Evolutionary conservation across 2,329 filamentous ascomycete species (phyloP), one percentile per base, ranked within the genome.

Genomic region (Metarhizium humberi): DNA sequence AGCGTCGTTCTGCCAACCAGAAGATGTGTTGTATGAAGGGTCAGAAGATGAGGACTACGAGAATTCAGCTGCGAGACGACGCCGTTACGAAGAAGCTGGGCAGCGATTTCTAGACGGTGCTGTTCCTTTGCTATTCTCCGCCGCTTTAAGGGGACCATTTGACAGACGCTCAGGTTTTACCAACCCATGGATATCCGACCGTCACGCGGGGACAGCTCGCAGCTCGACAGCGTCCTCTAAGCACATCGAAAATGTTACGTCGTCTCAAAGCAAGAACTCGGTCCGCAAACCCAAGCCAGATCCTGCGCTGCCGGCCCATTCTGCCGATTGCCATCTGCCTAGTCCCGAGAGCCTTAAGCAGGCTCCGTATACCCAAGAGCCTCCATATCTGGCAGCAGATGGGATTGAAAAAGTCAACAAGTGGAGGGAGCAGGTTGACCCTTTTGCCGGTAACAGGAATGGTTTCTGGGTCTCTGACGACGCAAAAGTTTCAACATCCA

Each of bases 81-180:
- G 72, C 25, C 76, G 81, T 57, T 82, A 85, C 56, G 84, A 88
- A 65, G 68, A 73, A 0, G 78, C 85, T 13, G 86, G 81, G 1
- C 69, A 75, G 36, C 74, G 76, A 38, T 88, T 79, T 61, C 69
- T 88, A 42, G 69, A 74, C 6, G 86, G 86, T 0, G 70, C 75
- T 34, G 64, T 75, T 2, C 77, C 85, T 0, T 63, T 78, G 29
- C 73, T 91, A 3, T 66, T 84, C 3, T 86, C 86, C 13, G 79
- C 86, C 6, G 68, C 71, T 6, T 71, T 89, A 3, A 76, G 71
- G 57, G 86, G 86, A 0, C 86, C 86, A 0, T 86, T 88, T 59
- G 74, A 77, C 25, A 45, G 54, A 36, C 59, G 50, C 6, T 63
- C 64, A 6, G 61, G 64, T 43, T 70, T 67, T 68, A 51, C 60